Conservation (phyloP, 2,329 filamentous ascomycete species). For the Colletotrichum karsti region DNA sequence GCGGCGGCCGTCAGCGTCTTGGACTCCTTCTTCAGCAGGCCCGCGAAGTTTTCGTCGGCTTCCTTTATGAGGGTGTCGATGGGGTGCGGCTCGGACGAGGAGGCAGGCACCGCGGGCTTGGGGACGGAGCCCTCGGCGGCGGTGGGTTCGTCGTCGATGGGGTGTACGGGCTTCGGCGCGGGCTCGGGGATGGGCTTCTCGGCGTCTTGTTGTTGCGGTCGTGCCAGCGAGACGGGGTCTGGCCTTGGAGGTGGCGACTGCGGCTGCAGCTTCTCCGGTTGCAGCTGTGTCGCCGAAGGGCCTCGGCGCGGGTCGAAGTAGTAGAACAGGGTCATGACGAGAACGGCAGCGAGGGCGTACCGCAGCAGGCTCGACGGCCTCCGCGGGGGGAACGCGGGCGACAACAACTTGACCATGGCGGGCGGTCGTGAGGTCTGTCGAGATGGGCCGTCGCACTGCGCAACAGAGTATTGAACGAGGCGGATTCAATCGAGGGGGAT, state of each 20-base stretch:
- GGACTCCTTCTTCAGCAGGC: constrained; percentile 48
- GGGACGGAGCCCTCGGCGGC: not conserved
- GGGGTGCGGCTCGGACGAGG: constrained; percentile 42
- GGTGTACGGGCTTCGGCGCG: constrained; percentile 8
- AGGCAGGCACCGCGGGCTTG: constrained; percentile 28
- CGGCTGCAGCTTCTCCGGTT: constrained; percentile 12
- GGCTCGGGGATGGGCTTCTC: constrained; percentile 19
- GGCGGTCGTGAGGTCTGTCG: not conserved
- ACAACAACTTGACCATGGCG: constrained; percentile 39
- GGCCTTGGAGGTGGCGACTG: constrained; percentile 29
- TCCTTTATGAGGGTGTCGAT: constrained; percentile 53
- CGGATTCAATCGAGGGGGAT: not conserved
- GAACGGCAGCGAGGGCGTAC: constrained; percentile 69
- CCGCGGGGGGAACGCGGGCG: constrained; percentile 51
- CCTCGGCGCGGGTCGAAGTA: constrained; percentile 34
- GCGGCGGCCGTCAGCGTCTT: constrained; percentile 54
- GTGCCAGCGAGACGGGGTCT: constrained; percentile 23
- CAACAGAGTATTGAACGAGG: not conserved
- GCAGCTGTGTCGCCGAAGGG: constrained; percentile 4
- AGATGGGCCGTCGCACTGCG: not conserved
- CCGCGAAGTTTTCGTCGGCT: constrained; percentile 47
- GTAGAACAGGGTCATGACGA: constrained; percentile 51
- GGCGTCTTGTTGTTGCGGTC: constrained; percentile 12
- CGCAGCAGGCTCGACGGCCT: constrained; percentile 62
- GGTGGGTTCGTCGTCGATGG: not conserved